Conservation (phyloP, 306 rosid species). For the Acacia crassicarpa region DNA sequence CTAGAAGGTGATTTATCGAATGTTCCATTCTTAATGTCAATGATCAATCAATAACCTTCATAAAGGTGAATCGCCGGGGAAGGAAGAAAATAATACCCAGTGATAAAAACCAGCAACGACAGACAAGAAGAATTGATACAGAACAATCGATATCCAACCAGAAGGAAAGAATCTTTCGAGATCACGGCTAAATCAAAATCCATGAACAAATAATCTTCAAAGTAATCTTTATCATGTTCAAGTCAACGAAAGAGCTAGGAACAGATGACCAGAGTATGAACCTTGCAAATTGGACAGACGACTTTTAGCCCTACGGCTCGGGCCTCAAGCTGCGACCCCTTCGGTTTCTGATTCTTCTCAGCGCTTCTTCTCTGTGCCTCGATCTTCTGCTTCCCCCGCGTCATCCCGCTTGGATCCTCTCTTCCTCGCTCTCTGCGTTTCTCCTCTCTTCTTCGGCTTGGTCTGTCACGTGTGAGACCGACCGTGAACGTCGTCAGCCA, state of each 20-base stretch:
- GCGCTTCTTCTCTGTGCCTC: constrained; percentile 88
- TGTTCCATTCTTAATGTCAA: neutral
- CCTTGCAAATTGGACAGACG: constrained; percentile 92
- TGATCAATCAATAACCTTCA: neutral
- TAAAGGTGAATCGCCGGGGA: neutral
- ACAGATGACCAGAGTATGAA: neutral
- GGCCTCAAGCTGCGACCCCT: constrained; percentile 90
- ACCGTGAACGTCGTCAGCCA: neutral
- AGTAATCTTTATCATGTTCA: neutral
- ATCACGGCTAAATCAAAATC: neutral
- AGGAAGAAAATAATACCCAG: neutral
- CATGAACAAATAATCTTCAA: neutral
- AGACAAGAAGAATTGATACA: neutral
- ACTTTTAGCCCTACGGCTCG: constrained; percentile 86
- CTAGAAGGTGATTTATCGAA: neutral
- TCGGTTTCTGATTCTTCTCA: constrained; percentile 75
- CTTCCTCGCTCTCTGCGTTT: neutral
- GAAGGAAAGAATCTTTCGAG: neutral
- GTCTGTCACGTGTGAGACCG: neutral
- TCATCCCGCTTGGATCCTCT: constrained; percentile 43
- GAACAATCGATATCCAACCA: neutral
- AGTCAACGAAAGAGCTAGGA: neutral
- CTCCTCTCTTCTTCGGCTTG: neutral
- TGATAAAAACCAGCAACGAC: neutral
- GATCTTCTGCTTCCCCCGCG: constrained; percentile 97